Percentiles rank a stretch among this genome's conserved stretches.
These are phyloP conservation scores for Daldinia concentrica DNA, from an alignment of 495 filamentous ascomycete species.

Conservation along the genomic window DNA sequence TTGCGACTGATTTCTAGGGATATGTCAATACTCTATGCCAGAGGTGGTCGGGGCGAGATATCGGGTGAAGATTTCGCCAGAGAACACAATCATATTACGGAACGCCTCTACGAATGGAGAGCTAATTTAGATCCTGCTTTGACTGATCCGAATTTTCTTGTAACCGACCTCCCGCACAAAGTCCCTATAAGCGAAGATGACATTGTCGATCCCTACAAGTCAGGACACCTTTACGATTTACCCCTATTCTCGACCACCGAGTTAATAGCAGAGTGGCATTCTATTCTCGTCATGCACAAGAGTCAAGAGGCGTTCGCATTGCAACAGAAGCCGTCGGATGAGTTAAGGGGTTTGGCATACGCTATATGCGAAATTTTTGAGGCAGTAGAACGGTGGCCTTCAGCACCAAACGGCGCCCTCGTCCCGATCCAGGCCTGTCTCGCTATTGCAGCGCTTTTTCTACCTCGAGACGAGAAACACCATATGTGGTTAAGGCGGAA, in stretches of 20 bases:
- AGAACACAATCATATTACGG: constrained; percentile 66
- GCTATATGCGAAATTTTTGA: constrained; percentile 80
- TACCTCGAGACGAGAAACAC: constrained; percentile 75
- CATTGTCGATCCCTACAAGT: constrained; percentile 76
- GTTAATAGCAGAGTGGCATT: constrained; percentile 78
- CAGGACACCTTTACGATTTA: constrained; percentile 71
- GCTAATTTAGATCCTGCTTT: constrained; percentile 66
- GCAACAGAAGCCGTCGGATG: constrained; percentile 48
- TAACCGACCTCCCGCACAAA: constrained; percentile 65
- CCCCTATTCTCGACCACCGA: constrained; percentile 76
- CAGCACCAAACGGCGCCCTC: constrained; percentile 72
- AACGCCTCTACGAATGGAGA: constrained; percentile 65
- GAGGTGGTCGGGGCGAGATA: constrained; percentile 68
- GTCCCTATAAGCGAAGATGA: constrained; percentile 65
- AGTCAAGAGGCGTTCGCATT: constrained; percentile 67
- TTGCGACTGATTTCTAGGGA: constrained; percentile 81
- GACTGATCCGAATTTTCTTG: constrained; percentile 64
- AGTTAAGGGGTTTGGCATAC: constrained; percentile 68
- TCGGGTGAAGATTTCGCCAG: constrained; percentile 69
- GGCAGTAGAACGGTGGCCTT: constrained; percentile 75
- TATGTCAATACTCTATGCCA: constrained; percentile 81
- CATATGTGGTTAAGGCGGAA: constrained; percentile 86
- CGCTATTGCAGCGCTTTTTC: constrained; percentile 77
- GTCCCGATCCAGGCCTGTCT: constrained; percentile 80
- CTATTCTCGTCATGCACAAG: constrained; percentile 80